Evolutionary conservation across 768 basidiomycete genomes (phyloP).

Genomic region (Lentinula sp.): DNA sequence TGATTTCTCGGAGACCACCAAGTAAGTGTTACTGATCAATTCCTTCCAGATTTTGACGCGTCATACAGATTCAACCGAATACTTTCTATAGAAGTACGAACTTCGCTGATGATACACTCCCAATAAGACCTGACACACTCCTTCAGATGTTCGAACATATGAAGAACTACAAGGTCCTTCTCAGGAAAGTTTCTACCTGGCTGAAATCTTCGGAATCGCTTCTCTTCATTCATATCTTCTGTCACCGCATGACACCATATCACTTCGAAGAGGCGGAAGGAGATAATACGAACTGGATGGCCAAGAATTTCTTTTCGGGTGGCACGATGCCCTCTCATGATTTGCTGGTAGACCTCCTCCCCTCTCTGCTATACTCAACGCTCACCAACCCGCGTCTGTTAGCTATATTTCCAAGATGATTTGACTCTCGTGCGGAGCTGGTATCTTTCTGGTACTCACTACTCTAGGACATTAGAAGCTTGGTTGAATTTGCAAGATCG

Average conservation of each 20-base stretch:
- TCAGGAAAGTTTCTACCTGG: slow-evolving; percentile 61
- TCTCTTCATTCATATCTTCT: slow-evolving; percentile 69
- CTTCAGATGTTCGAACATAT: slow-evolving; percentile 68
- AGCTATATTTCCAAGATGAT: slow-evolving; percentile 63
- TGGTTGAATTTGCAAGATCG: slow-evolving; percentile 59
- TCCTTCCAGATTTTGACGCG: background rate
- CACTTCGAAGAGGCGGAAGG: slow-evolving; percentile 56
- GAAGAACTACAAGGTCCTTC: slow-evolving; percentile 63
- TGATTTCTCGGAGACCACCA: slow-evolving; percentile 44
- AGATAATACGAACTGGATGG: slow-evolving; percentile 46
- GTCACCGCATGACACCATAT: slow-evolving; percentile 56
- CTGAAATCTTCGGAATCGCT: slow-evolving; percentile 39
- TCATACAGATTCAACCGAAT: slow-evolving; percentile 58
- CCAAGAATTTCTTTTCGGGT: slow-evolving; percentile 68
- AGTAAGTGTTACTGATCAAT: slow-evolving; percentile 23
- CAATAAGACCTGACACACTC: background rate
- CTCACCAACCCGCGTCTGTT: background rate
- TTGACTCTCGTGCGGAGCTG: slow-evolving; percentile 52
- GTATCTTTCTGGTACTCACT: slow-evolving; percentile 61
- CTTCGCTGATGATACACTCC: background rate
- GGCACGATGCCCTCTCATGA: slow-evolving; percentile 71
- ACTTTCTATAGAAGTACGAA: slow-evolving; percentile 55
- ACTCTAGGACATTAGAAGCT: slow-evolving; percentile 56
- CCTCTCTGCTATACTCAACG: background rate
- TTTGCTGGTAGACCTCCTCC: slow-evolving; percentile 30